Base-by-base conservation (phyloP, 805 yeast species). In the Teunomyces cretensis region DNA sequence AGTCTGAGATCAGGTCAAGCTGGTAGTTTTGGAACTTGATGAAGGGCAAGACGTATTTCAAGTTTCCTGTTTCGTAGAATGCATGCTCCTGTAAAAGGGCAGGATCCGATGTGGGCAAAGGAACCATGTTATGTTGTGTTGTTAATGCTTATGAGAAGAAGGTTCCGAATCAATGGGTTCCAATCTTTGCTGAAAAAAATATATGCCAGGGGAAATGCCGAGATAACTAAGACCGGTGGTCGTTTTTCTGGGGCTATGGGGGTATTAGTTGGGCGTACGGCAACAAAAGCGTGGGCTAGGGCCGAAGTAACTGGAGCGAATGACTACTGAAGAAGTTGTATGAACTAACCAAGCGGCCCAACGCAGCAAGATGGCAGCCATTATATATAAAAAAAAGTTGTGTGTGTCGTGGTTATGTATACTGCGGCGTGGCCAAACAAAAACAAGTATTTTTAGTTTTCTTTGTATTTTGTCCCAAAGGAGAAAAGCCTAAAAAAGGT, bases 1-100 rank as follows among this genome's bases (percentile, higher is more conserved):
- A 30, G 45, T 7, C 43, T 33, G 40, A 47, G 19, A 41, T 53
- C 38, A 35, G 28, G 7, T 14, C 38, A 15, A 35, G 27, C 28
- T 19, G 56, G 42, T 61, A 60, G 36, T 54, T 55, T 44, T 59
- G 62, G 37, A 50, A 43, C 32, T 56, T 57, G 33, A 55, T 52
- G 30, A 58, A 50, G 2, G 64, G 64, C 40, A 58, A 41, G 5
- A 59, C 49, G 45, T 58, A 50, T 39, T 57, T 58, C 17, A 56
- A 39, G 42, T 61, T 58, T 14, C 66, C 67, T 0, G 65, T 49
- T 11, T 61, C 66, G 43, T 64, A 62, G 52, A 58, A 64, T 13
- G 57, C 58, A 51, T 64, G 67, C 40, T 64, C 68, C 12, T 49
- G 41, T 39, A 59, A 49, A 42, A 59, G 49, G 28, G 42, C 39